Conservation (phyloP, 345 rosid genomes). For the Pistacia integerrima region DNA sequence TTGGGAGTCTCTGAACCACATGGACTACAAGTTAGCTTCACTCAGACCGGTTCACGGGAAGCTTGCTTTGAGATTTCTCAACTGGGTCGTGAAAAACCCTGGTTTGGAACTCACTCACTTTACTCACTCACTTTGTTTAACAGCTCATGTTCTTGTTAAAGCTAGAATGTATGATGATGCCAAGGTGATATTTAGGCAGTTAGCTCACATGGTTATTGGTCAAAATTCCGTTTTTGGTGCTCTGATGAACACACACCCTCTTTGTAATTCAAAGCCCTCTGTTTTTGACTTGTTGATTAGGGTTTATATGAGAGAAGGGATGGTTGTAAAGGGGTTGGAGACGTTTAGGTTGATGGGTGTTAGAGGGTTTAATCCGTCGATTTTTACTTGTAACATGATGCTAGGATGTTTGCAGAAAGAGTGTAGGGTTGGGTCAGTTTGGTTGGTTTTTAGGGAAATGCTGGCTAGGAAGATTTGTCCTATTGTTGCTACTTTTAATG, state of each 20-base stretch:
- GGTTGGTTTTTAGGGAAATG: conserved; percentile 76
- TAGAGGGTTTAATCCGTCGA: conserved; percentile 70
- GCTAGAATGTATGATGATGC: conserved; percentile 83
- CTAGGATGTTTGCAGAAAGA: conserved; percentile 59
- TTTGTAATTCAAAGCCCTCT: conserved; percentile 89
- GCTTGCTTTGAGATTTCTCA: conserved; percentile 78
- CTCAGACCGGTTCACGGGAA: conserved; percentile 88
- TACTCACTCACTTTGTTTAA: conserved; percentile 57
- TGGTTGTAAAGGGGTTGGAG: conserved; percentile 59
- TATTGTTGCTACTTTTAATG: conserved; percentile 78
- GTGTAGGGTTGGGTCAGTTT: conserved; percentile 47
- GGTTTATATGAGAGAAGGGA: conserved; percentile 63
- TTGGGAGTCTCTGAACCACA: conserved; percentile 87
- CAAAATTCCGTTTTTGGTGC: conserved; percentile 61
- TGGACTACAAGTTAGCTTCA: conserved; percentile 66
- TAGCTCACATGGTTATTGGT: conserved; percentile 43
- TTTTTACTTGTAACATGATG: conserved; percentile 67
- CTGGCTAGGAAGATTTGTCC: conserved; percentile 72
- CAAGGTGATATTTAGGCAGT: conserved; percentile 58
- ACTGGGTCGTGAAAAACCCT: conserved; percentile 68
- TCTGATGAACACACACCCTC: conserved; percentile 67
- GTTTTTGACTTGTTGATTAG: conserved; percentile 81
- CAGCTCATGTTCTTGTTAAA: conserved; percentile 70
- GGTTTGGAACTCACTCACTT: conserved; percentile 66
- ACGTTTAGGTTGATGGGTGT: conserved; percentile 61